These are phyloP conservation scores for Aspergillus incahuasiensis DNA, from an alignment of 495 filamentous ascomycete species.

Conservation along the genomic window DNA sequence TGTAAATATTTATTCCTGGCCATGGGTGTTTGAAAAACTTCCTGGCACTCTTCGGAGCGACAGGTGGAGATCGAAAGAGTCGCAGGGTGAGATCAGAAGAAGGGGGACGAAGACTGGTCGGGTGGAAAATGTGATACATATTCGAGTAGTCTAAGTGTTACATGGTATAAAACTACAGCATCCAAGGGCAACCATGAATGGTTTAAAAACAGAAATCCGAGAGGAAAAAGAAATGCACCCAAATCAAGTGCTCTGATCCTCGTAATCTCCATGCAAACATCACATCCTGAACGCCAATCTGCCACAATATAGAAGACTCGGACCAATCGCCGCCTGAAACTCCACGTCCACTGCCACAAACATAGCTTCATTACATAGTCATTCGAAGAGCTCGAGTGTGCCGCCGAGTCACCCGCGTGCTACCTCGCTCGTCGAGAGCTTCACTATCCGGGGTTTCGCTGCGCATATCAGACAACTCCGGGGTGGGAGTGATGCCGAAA, in stretches of 20 bases:
- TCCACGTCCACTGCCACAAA: slow-evolving; percentile 3
- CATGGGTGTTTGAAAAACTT: background rate
- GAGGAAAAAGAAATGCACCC: background rate
- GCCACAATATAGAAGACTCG: background rate
- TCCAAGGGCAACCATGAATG: background rate
- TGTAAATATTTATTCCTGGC: slow-evolving; percentile 12
- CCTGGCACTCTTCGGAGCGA: too few relatives aligned
- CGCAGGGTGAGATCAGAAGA: too few relatives aligned
- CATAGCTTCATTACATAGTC: slow-evolving; percentile 33
- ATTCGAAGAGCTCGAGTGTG: slow-evolving; percentile 34
- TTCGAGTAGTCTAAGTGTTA: background rate
- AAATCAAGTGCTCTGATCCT: slow-evolving; percentile 1
- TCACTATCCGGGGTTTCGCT: slow-evolving; percentile 39
- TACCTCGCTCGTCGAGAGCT: slow-evolving; percentile 26
- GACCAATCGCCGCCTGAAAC: slow-evolving; percentile 11
- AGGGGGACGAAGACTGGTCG: too few relatives aligned
- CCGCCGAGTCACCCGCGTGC: slow-evolving; percentile 34
- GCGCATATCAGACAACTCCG: slow-evolving; percentile 36
- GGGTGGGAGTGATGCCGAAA: slow-evolving; percentile 35
- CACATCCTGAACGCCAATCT: slow-evolving; percentile 7
- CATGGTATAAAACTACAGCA: slow-evolving; percentile 5
- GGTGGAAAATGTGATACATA: background rate
- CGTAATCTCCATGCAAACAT: slow-evolving; percentile 2
- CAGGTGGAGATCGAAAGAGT: too few relatives aligned
- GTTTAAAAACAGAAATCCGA: background rate